Conservation (phyloP, 164 flowering plant species). For the Brasenia schreberi region DNA sequence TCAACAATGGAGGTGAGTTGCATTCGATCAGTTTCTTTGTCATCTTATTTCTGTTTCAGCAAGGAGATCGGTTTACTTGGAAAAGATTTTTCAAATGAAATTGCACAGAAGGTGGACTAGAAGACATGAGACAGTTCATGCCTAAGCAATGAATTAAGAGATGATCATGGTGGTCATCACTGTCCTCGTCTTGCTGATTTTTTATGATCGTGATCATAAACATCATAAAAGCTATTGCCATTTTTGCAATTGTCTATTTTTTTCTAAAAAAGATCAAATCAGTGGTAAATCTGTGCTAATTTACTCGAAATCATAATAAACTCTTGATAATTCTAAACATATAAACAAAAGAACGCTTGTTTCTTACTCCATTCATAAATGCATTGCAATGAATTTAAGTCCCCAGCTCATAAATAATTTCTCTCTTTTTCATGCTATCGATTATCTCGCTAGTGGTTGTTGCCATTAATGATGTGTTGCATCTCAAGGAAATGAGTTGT, state of each 20-base stretch:
- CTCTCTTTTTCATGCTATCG: not conserved
- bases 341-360: too few relatives aligned
- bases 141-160: not conserved
- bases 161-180: too few relatives aligned
- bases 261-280: too few relatives aligned
- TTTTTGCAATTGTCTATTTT: too few relatives aligned
- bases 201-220: too few relatives aligned
- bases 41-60: not conserved
- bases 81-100: not conserved
- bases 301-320: too few relatives aligned
- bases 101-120: not conserved
- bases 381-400: too few relatives aligned
- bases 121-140: not conserved
- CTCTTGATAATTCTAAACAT: too few relatives aligned
- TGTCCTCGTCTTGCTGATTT: too few relatives aligned
- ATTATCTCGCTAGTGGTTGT: not conserved
- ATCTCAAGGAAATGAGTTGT: not conserved
- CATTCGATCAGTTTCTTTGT: not conserved
- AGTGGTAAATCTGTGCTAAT: too few relatives aligned
- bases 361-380: too few relatives aligned
- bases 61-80: not conserved
- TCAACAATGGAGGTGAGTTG: slow-evolving; percentile 35
- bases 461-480: not conserved
- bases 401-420: not conserved
- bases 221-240: too few relatives aligned